These are phyloP conservation scores for Gynandropsis gynandra DNA, from an alignment of 345 rosid genomes.

Conservation along the genomic window DNA sequence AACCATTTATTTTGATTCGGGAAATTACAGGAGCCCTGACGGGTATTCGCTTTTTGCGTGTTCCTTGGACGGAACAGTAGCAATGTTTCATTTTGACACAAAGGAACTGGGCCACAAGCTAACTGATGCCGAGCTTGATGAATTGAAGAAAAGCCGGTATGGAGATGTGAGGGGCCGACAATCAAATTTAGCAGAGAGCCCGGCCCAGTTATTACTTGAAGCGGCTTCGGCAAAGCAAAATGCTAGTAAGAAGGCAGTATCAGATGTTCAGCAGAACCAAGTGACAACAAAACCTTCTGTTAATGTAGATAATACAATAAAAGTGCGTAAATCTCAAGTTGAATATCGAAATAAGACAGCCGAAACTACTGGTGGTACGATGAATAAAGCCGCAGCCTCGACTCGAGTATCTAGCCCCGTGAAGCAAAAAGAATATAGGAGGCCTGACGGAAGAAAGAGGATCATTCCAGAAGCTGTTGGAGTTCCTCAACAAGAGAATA, in stretches of 20 bases:
- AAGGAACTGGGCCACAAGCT: conserved; percentile 77
- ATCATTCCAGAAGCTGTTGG: conserved; percentile 99
- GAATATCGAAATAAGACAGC: conserved; percentile 45
- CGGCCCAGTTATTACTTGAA: conserved; percentile 92
- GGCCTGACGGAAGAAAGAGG: conserved; percentile 97
- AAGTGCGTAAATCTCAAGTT: conserved; percentile 48
- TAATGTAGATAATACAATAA: conserved; percentile 36
- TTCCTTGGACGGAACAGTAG: conserved; percentile 95
- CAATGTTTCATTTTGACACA: conserved; percentile 79
- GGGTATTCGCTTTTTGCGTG: conserved; percentile 96
- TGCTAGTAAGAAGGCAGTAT: conserved; percentile 47
- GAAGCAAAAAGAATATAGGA: conserved; percentile 85
- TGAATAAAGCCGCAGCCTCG: conserved; percentile 43
- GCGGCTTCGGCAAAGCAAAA: conserved; percentile 76
- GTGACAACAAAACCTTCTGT: conserved; percentile 45
- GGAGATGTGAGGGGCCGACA: conserved; percentile 95
- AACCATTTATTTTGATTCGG: conserved; percentile 5
- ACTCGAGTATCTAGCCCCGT: conserved; percentile 69
- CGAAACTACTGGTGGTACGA: conserved; percentile 39
- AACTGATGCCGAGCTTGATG: conserved; percentile 73
- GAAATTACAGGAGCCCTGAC: conserved; percentile 79
- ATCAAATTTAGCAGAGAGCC: conserved; percentile 85
- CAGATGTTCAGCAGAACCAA: conserved; percentile 54
- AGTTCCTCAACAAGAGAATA: conserved; percentile 52
- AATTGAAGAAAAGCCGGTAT: conserved; percentile 83